These are phyloP conservation scores for Sphagnum magellanicum DNA, from an alignment of 228 moss, liverwort and hornwort genomes.

Conservation along the genomic window DNA sequence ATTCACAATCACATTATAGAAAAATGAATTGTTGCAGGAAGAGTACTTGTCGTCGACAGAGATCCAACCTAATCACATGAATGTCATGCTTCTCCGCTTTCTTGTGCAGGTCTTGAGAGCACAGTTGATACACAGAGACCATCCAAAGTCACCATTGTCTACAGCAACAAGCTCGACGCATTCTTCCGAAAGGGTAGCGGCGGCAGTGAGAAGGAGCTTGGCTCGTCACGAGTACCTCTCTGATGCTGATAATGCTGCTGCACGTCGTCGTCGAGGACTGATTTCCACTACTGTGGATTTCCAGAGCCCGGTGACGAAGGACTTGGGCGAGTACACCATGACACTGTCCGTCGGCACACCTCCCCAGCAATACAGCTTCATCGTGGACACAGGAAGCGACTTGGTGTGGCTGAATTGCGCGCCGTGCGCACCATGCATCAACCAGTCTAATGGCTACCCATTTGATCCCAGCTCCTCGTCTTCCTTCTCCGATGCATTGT, in stretches of 20 bases:
- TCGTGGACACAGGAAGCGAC: conserved; percentile 16
- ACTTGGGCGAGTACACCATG: conserved; percentile 37
- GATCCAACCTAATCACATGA: no score
- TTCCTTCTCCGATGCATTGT: no score
- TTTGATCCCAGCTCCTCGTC: no score
- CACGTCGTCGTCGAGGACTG: not conserved
- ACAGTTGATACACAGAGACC: not conserved
- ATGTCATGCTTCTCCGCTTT: not conserved
- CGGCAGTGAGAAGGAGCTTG: conserved; percentile 1
- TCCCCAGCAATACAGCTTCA: conserved; percentile 20
- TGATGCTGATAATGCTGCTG: not conserved
- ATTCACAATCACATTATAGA: no score
- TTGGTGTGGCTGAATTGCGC: conserved; percentile 42
- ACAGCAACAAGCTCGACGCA: no score
- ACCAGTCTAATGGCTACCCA: no score
- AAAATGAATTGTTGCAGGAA: no score
- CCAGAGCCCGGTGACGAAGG: conserved; percentile 18
- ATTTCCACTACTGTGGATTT: not conserved
- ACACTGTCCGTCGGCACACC: conserved; percentile 42
- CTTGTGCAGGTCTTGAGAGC: not conserved
- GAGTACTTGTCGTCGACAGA: no score
- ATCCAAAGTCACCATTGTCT: not conserved
- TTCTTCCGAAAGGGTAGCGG: not conserved
- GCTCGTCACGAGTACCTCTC: not conserved
- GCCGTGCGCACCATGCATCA: conserved; percentile 25